Percentiles rank a stretch among this genome's conserved stretches.
Conservation (phyloP, 2,329 filamentous ascomycete genomes). For the Bipolaris cookei region DNA sequence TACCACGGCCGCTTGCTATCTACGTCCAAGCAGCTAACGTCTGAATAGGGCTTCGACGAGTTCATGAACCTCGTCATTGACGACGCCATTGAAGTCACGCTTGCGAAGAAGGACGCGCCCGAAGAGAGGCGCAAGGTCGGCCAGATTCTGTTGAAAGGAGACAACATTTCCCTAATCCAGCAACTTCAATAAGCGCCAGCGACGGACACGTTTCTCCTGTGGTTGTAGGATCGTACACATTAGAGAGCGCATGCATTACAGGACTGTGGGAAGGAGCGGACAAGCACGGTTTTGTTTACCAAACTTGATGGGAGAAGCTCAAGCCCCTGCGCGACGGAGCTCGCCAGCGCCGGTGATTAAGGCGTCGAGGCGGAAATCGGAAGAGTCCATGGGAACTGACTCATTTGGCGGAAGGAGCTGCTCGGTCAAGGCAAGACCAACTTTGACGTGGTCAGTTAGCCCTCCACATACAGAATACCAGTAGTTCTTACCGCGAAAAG, state of each 20-base stretch:
- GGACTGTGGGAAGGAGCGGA: constrained; percentile 3
- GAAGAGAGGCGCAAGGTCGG: constrained; percentile 80
- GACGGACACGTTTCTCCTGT: neutral
- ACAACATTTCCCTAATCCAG: constrained; percentile 83
- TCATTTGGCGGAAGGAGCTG: constrained; percentile 74
- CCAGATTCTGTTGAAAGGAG: constrained; percentile 85
- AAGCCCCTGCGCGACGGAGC: constrained; percentile 40
- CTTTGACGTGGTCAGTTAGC: constrained; percentile 54
- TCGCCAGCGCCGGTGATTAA: constrained; percentile 74
- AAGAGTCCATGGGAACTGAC: constrained; percentile 73
- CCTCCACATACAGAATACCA: constrained; percentile 36
- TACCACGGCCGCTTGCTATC: constrained; percentile 53
- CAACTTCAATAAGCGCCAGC: constrained; percentile 33
- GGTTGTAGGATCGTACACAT: constrained; percentile 8
- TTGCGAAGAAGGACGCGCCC: constrained; percentile 77
- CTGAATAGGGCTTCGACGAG: constrained; percentile 86
- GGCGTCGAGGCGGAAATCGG: constrained; percentile 82
- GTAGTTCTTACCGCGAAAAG: constrained; percentile 63
- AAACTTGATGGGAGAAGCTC: constrained; percentile 9
- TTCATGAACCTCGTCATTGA: constrained; percentile 99
- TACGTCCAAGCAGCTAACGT: constrained; percentile 21
- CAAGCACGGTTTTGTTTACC: constrained; percentile 4
- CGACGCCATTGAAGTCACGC: constrained; percentile 89
- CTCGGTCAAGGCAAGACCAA: constrained; percentile 84
- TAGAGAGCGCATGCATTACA: constrained; percentile 11